Conservation (phyloP, 441 rosid species). For the Populus tomentosa region DNA sequence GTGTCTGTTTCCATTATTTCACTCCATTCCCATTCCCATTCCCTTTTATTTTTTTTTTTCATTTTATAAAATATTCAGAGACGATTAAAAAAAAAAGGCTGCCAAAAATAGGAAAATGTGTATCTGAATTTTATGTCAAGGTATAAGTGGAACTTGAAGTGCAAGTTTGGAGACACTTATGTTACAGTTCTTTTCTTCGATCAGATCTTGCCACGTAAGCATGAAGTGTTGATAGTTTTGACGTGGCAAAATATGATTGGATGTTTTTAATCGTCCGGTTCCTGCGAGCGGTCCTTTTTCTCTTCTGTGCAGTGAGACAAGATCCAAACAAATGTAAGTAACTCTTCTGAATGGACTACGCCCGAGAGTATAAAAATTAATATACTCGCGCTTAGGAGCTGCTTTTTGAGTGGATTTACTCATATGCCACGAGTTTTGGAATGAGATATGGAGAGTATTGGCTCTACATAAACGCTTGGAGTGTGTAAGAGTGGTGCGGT, state of each 20-base stretch:
- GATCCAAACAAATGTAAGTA: neutral
- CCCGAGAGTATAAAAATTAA: neutral
- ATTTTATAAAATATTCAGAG: neutral
- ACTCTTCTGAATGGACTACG: neutral
- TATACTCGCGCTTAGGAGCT: neutral
- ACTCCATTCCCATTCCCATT: neutral
- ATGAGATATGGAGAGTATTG: neutral
- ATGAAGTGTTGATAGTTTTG: neutral
- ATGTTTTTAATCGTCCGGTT: neutral
- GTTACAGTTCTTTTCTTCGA: neutral
- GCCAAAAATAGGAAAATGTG: neutral
- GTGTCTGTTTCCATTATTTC: constrained; percentile 4
- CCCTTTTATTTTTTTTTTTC: neutral
- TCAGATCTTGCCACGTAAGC: constrained; percentile 1
- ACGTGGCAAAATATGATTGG: constrained; percentile 5
- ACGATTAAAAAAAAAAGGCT: neutral
- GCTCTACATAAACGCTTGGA: neutral
- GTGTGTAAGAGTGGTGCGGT: neutral
- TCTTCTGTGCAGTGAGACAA: constrained; percentile 2
- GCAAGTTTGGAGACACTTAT: neutral
- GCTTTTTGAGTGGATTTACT: neutral
- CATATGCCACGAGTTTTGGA: neutral
- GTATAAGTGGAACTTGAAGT: neutral
- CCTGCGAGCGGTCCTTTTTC: neutral
- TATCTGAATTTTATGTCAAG: neutral